These are phyloP conservation scores for Penicillium sp. DNA, from an alignment of 2,329 filamentous ascomycete genomes.

Conservation along the genomic window DNA sequence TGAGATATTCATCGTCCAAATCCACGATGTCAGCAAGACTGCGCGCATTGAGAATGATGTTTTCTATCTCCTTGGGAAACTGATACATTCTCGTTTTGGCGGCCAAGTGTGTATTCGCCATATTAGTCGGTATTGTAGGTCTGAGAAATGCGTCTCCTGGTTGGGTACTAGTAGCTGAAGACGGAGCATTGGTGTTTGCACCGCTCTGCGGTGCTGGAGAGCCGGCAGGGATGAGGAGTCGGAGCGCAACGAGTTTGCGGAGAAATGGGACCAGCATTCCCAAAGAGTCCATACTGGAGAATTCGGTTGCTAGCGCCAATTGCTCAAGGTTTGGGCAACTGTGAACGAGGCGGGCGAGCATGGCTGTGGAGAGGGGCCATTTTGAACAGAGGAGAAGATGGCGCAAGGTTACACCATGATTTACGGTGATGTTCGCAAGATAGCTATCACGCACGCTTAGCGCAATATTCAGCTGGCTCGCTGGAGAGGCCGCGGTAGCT, in stretches of 20 bases:
- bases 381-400: slow-evolving; percentile 60
- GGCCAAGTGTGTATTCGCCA: not conserved
- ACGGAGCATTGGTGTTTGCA: slow-evolving; percentile 4
- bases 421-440: slow-evolving; percentile 53
- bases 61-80: slow-evolving; percentile 9
- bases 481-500: slow-evolving; percentile 26
- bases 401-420: slow-evolving; percentile 55
- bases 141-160: not conserved
- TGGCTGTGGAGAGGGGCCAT: slow-evolving; percentile 54
- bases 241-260: slow-evolving; percentile 42
- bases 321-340: slow-evolving; percentile 62
- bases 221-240: slow-evolving; percentile 42
- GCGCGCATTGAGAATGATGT: slow-evolving; percentile 19
- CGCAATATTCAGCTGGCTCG: slow-evolving; percentile 30
- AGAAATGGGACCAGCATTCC: slow-evolving; percentile 45
- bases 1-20: slow-evolving; percentile 38
- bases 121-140: not conserved
- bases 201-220: slow-evolving; percentile 13
- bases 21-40: slow-evolving; percentile 40
- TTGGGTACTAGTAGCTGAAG: not conserved
- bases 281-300: slow-evolving; percentile 43
- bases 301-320: slow-evolving; percentile 54
- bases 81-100: not conserved
- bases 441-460: slow-evolving; percentile 48
- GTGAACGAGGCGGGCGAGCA: slow-evolving; percentile 55